Conservation (phyloP, 192 early-diverging fungal species). For the Gigaspora rosea region DNA sequence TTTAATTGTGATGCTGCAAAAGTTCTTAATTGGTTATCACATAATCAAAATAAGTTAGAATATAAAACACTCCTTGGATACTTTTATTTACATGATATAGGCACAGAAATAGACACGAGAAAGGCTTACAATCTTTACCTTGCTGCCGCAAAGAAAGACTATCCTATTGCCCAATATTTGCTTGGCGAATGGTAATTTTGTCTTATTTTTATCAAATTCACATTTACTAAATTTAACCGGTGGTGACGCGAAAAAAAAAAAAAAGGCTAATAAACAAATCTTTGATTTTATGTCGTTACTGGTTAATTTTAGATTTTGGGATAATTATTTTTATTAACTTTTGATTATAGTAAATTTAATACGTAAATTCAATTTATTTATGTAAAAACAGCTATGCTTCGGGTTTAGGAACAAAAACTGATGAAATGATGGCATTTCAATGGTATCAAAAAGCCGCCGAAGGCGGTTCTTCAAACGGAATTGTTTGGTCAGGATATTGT, state of each 20-base stretch:
- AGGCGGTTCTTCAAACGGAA: not conserved
- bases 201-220: too few species aligned
- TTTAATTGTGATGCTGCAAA: not conserved
- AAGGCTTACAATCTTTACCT: conserved; percentile 1
- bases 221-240: too few species aligned
- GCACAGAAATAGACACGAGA: not conserved
- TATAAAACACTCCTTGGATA: conserved; percentile 15
- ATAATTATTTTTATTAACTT: too few species aligned
- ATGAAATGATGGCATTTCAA: conserved; percentile 10
- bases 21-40: not conserved
- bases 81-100: conserved; percentile 15
- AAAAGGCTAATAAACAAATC: too few species aligned
- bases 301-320: too few species aligned
- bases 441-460: conserved; percentile 15
- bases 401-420: not conserved
- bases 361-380: too few species aligned
- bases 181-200: not conserved
- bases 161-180: conserved; percentile 10
- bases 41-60: not conserved
- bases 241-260: too few species aligned
- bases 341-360: too few species aligned
- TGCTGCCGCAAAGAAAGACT: not conserved
- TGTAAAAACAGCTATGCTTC: not conserved
- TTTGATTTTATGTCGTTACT: too few species aligned
- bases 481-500: not conserved